Conservation (phyloP, 202 grass and related monocot species). For the Setaria viridis region DNA sequence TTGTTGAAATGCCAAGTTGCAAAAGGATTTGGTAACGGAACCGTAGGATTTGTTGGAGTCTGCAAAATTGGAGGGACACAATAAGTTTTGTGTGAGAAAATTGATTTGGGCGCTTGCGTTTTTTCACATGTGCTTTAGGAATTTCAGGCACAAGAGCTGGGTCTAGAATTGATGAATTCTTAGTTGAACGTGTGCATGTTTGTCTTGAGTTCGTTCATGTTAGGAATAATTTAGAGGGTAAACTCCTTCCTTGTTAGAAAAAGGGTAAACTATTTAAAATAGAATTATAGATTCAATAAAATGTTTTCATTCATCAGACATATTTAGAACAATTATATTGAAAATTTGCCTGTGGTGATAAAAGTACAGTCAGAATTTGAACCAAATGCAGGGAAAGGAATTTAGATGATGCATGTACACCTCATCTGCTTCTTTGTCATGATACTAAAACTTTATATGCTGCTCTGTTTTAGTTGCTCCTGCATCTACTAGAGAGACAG, state of each 20-base stretch:
- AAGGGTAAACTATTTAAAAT: background rate
- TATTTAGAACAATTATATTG: background rate
- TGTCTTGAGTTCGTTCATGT: background rate
- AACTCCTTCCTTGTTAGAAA: no score
- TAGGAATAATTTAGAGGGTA: background rate
- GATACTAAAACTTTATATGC: background rate
- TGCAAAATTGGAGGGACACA: background rate
- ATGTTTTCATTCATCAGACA: background rate
- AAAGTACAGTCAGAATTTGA: background rate
- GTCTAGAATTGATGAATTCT: background rate
- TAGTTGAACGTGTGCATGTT: background rate
- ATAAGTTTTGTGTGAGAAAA: background rate
- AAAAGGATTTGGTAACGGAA: background rate
- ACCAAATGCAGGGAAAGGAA: background rate
- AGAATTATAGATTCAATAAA: no score
- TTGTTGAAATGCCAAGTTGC: background rate
- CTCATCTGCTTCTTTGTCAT: background rate
- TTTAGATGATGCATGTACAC: background rate
- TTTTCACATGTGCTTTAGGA: background rate
- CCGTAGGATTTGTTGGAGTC: background rate
- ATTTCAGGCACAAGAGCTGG: background rate
- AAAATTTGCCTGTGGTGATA: background rate
- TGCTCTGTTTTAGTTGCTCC: constrained; percentile 5
- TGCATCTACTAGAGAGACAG: background rate
- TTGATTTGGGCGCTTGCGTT: background rate